Evolutionary conservation across 2,329 filamentous ascomycete species (phyloP).

Genomic region (Venturia nashicola): DNA sequence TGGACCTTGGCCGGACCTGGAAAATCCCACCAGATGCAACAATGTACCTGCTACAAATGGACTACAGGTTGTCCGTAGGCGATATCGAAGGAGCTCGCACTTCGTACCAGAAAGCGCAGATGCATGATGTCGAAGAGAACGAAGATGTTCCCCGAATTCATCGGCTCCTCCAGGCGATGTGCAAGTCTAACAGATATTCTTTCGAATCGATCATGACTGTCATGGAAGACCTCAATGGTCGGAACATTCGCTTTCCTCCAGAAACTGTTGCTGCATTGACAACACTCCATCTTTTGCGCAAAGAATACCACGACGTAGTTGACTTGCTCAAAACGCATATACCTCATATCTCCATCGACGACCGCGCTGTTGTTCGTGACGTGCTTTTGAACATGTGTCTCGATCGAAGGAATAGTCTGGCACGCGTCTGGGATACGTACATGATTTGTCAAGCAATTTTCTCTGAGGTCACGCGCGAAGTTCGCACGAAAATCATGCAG

Average conservation of each 20-base stretch:
- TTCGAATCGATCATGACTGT: conserved; percentile 63
- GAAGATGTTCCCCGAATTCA: conserved; percentile 50
- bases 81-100: conserved; percentile 59
- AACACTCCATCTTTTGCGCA: conserved; percentile 58
- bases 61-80: conserved; percentile 59
- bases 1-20: conserved; percentile 52
- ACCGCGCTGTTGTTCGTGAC: conserved; percentile 54
- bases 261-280: conserved; percentile 65
- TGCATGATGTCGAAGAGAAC: conserved; percentile 41
- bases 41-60: conserved; percentile 64
- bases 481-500: conserved; percentile 64
- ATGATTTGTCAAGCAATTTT: conserved; percentile 46
- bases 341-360: conserved; percentile 55
- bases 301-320: conserved; percentile 67
- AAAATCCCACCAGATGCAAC: conserved; percentile 54
- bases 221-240: conserved; percentile 59
- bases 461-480: conserved; percentile 48
- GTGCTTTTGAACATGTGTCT: conserved; percentile 57
- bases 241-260: conserved; percentile 50
- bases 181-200: conserved; percentile 45
- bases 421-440: conserved; percentile 50
- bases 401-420: conserved; percentile 50
- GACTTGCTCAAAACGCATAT: conserved; percentile 70
- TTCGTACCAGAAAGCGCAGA: conserved; percentile 52
- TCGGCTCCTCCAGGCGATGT: conserved; percentile 58